Evolutionary conservation across 441 rosid genomes (phyloP).

Genomic region (Mallotus repandus): DNA sequence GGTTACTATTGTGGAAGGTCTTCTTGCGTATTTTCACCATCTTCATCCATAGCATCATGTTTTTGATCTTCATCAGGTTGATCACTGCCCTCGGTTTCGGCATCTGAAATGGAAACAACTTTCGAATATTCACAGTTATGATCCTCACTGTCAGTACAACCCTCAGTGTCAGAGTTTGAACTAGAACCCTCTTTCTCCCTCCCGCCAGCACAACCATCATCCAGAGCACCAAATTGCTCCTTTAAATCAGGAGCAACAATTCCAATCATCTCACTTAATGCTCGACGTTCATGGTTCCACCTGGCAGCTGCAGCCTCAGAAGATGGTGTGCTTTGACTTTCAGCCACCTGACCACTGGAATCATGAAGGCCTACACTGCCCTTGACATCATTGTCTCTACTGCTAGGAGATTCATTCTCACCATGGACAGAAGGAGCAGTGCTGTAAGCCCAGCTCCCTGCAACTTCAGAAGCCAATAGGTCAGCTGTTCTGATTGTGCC

Average conservation of each 20-base stretch:
- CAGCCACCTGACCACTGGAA: conserved; percentile 44
- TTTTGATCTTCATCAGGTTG: conserved; percentile 36
- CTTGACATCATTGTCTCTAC: conserved; percentile 43
- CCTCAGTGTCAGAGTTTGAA: conserved; percentile 59
- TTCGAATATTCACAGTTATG: conserved; percentile 24
- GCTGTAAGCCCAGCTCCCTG: conserved; percentile 88
- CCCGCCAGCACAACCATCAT: conserved; percentile 30
- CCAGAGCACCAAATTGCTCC: conserved; percentile 42
- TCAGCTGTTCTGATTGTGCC: conserved; percentile 71
- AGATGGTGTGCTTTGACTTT: conserved; percentile 62
- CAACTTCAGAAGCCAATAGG: conserved; percentile 84
- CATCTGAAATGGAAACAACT: conserved; percentile 39
- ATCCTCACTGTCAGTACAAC: conserved; percentile 48
- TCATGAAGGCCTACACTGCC: conserved; percentile 37
- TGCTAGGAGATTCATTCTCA: conserved; percentile 62
- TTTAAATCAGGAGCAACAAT: conserved; percentile 65
- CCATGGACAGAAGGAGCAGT: conserved; percentile 82
- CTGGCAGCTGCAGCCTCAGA: conserved; percentile 34
- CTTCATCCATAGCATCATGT: conserved; percentile 52
- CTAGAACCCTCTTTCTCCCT: conserved; percentile 32
- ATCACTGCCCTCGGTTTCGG: conserved; percentile 50
- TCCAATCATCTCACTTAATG: conserved; percentile 58
- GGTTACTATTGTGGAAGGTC: conserved; percentile 34
- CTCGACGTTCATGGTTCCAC: conserved; percentile 42
- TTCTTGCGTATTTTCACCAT: conserved; percentile 49